Percentiles rank a stretch among this genome's conserved stretches.
Conservation (phyloP, 495 filamentous ascomycete genomes). For the Penicillium maclennaniae region DNA sequence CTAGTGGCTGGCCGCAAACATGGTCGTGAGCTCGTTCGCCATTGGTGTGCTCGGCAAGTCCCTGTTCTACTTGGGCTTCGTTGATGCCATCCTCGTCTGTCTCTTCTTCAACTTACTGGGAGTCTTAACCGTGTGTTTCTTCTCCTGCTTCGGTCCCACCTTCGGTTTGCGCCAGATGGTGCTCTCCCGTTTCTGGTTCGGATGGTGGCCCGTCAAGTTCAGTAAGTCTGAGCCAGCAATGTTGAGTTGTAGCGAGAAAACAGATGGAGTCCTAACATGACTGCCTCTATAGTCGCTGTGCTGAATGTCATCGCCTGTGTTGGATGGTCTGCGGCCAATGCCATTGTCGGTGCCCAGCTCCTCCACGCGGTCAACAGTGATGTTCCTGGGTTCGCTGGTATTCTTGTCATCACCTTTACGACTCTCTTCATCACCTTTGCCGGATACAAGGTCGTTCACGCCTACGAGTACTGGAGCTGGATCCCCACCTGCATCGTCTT, state of each 20-base stretch:
- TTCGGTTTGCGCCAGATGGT: constrained; percentile 86
- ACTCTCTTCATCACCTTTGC: constrained; percentile 71
- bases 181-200: constrained; percentile 78
- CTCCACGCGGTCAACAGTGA: constrained; percentile 69
- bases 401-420: constrained; percentile 69
- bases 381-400: constrained; percentile 71
- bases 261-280: not conserved
- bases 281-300: constrained; percentile 51
- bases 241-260: not conserved
- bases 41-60: constrained; percentile 69
- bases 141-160: constrained; percentile 70
- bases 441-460: constrained; percentile 78
- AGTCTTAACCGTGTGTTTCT: constrained; percentile 71
- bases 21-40: constrained; percentile 79
- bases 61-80: constrained; percentile 66
- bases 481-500: constrained; percentile 75
- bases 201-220: constrained; percentile 67
- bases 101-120: constrained; percentile 78
- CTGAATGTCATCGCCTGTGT: constrained; percentile 76
- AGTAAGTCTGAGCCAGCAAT: constrained; percentile 46
- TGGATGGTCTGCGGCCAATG: constrained; percentile 72
- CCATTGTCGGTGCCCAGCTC: constrained; percentile 79
- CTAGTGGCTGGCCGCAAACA: constrained; percentile 81
- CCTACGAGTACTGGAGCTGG: constrained; percentile 77
- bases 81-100: constrained; percentile 72